Conservation (phyloP, 2,329 filamentous ascomycete species). For the Aureobasidium sp. region DNA sequence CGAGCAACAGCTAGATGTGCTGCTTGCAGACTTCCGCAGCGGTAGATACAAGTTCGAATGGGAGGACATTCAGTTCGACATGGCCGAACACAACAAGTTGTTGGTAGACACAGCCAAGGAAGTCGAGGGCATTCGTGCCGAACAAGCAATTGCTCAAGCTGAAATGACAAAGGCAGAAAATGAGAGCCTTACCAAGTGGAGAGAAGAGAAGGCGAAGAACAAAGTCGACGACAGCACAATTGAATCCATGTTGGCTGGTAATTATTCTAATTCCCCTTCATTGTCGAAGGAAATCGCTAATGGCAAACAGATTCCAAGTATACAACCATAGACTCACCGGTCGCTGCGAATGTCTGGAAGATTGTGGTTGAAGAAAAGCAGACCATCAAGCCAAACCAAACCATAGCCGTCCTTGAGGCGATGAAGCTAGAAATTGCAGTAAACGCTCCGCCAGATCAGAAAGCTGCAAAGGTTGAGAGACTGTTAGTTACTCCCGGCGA, state of each 20-base stretch:
- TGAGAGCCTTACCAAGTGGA: conserved; percentile 36
- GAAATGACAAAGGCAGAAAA: conserved; percentile 41
- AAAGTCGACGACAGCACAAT: conserved; percentile 42
- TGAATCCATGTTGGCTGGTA: conserved; percentile 41
- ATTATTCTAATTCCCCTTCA: conserved; percentile 12
- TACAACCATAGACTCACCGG: conserved; percentile 33
- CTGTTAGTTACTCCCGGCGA: conserved; percentile 36
- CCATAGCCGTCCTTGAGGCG: conserved; percentile 37
- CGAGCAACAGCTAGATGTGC: conserved; percentile 43
- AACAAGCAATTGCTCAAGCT: conserved; percentile 42
- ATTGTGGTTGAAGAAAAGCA: conserved; percentile 33
- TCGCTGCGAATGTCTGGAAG: conserved; percentile 41
- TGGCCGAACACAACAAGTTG: conserved; percentile 46
- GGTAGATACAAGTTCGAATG: conserved; percentile 46
- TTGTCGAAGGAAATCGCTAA: background rate
- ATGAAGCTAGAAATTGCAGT: conserved; percentile 43
- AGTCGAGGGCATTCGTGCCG: conserved; percentile 37
- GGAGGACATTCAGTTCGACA: conserved; percentile 45
- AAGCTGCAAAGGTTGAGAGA: conserved; percentile 31
- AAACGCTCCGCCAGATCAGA: conserved; percentile 28
- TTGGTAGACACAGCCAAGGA: conserved; percentile 40
- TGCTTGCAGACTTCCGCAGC: conserved; percentile 41
- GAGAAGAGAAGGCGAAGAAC: conserved; percentile 35
- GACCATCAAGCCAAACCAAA: conserved; percentile 26
- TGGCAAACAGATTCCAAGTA: conserved; percentile 27